phyloP scores from a whole-genome alignment of 495 filamentous ascomycete species.

The Tuber magnatum region DNA sequence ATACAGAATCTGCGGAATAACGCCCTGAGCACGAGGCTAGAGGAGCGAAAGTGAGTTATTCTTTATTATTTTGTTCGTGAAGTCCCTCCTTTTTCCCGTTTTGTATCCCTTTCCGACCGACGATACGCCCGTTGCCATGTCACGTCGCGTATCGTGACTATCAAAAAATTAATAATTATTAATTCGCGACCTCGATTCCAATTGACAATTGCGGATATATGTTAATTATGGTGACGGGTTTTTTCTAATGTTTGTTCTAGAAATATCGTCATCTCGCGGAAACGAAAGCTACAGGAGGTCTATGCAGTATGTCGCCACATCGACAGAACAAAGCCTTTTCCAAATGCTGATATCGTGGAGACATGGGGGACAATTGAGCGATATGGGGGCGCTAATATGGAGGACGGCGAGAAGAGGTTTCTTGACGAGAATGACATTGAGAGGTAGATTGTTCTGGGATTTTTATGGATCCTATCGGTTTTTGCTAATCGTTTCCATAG shows the following conservation, averaged over 20 bases:
- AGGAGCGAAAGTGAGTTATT: constrained; percentile 32
- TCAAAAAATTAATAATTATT: constrained; percentile 21
- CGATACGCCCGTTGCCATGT: constrained; percentile 27
- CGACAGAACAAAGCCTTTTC: constrained; percentile 29
- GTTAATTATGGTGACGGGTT: not conserved
- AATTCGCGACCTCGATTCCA: not conserved
- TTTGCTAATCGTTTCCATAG: constrained; percentile 19
- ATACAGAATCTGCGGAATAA: constrained; percentile 35
- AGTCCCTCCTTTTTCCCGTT: constrained; percentile 21
- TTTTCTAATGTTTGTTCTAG: constrained; percentile 13
- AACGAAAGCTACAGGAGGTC: constrained; percentile 39
- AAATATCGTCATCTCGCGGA: constrained; percentile 35
- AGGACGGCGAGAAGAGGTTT: constrained; percentile 36
- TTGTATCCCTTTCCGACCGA: constrained; percentile 20
- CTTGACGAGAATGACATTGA: constrained; percentile 40
- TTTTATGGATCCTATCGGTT: not conserved
- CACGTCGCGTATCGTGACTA: constrained; percentile 33
- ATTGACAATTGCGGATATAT: not conserved
- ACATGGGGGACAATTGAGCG: constrained; percentile 35
- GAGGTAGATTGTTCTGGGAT: constrained; percentile 15
- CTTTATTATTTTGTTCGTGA: constrained; percentile 24
- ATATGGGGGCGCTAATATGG: constrained; percentile 32
- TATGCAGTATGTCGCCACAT: constrained; percentile 37
- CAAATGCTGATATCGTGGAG: constrained; percentile 29
- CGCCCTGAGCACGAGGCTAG: constrained; percentile 30